Conservation (phyloP, 2,329 filamentous ascomycete genomes). For the Cladosporium sp. region DNA sequence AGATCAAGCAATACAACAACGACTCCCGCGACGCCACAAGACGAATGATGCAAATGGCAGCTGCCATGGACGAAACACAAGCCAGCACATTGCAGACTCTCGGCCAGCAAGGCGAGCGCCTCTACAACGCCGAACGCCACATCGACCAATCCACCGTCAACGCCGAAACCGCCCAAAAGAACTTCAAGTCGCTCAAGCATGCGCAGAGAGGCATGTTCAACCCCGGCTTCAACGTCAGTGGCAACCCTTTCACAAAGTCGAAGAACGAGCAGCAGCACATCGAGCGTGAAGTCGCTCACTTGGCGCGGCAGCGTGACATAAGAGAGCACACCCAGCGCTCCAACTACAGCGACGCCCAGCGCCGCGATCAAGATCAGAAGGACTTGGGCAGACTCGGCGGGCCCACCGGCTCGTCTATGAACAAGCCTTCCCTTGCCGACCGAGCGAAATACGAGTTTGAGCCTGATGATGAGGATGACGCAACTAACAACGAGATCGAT, state of each 20-base stretch:
- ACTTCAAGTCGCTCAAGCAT: conserved; percentile 76
- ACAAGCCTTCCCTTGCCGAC: conserved; percentile 51
- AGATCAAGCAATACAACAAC: conserved; percentile 72
- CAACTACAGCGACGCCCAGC: conserved; percentile 57
- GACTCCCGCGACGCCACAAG: conserved; percentile 69
- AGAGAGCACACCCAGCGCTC: conserved; percentile 44
- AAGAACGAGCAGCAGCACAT: conserved; percentile 47
- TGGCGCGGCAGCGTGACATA: conserved; percentile 36
- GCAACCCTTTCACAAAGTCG: conserved; percentile 57
- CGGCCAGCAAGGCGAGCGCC: conserved; percentile 71
- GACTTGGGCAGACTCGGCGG: conserved; percentile 48
- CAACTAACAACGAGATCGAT: conserved; percentile 50
- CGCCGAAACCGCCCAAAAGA: conserved; percentile 44
- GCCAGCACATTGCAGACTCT: conserved; percentile 68
- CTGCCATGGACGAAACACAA: conserved; percentile 67
- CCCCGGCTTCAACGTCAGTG: conserved; percentile 26
- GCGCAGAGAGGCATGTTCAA: conserved; percentile 90
- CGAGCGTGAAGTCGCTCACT: neutral
- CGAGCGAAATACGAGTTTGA: conserved; percentile 74
- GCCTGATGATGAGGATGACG: conserved; percentile 66
- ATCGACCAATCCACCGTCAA: conserved; percentile 67
- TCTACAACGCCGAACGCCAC: conserved; percentile 79
- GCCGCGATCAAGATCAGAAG: conserved; percentile 56
- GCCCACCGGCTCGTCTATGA: neutral
- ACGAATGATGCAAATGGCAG: conserved; percentile 64